Evolutionary conservation across 2,329 filamentous ascomycete genomes (phyloP).

Genomic region (Zopfia rhizophila): DNA sequence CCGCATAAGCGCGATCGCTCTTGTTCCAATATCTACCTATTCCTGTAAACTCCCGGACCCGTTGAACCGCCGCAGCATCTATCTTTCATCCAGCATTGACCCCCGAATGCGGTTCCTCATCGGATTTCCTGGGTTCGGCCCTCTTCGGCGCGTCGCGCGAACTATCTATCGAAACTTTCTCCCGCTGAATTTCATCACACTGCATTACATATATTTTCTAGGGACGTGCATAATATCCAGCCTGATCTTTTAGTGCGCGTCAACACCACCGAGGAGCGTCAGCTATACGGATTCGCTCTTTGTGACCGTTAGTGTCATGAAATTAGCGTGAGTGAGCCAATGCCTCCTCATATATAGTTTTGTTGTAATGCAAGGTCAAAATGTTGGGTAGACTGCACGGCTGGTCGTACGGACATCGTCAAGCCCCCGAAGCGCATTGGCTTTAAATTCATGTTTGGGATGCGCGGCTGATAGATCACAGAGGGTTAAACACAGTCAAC

Average conservation of each 20-base stretch:
- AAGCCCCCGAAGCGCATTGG: too few relatives aligned
- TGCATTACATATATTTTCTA: slow-evolving; percentile 76
- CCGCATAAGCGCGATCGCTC: too few relatives aligned
- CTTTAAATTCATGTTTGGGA: slow-evolving; percentile 5
- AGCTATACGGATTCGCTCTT: slow-evolving; percentile 74
- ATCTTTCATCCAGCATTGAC: too few relatives aligned
- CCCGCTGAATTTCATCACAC: slow-evolving; percentile 68
- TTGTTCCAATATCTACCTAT: background rate
- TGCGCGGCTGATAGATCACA: slow-evolving; percentile 14
- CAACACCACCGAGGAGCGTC: slow-evolving; percentile 63
- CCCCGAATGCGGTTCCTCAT: slow-evolving; percentile 9
- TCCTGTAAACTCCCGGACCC: background rate
- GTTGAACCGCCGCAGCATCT: too few relatives aligned
- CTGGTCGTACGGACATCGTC: too few relatives aligned
- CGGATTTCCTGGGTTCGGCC: slow-evolving; percentile 16
- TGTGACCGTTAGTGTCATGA: slow-evolving; percentile 73
- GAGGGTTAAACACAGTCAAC: slow-evolving; percentile 73
- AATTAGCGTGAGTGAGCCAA: slow-evolving; percentile 58
- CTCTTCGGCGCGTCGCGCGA: slow-evolving; percentile 27
- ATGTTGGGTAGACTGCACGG: too few relatives aligned
- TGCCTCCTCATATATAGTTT: background rate
- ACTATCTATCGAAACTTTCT: slow-evolving; percentile 42
- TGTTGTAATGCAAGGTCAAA: background rate
- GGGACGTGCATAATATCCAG: slow-evolving; percentile 65
- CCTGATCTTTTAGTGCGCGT: slow-evolving; percentile 70